These are phyloP conservation scores for Farysia itapuensis DNA, from an alignment of 1,284 basidiomycete genomes.

Conservation along the genomic window DNA sequence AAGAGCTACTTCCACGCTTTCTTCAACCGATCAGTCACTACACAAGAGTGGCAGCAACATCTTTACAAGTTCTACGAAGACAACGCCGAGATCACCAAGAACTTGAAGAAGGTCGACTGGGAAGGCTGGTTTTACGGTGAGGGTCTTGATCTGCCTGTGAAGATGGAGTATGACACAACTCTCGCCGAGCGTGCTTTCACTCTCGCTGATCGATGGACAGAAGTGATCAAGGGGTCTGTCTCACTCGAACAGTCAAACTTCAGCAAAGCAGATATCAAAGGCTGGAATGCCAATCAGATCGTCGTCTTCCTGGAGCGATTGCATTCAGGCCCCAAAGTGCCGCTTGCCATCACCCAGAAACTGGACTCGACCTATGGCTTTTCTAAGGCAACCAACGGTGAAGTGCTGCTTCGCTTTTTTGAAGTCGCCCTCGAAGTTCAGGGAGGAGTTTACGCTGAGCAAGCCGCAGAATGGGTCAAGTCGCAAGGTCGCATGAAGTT, in stretches of 20 bases:
- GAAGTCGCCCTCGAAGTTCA: conserved; percentile 62
- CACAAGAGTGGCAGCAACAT: conserved; percentile 82
- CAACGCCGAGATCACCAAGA: conserved; percentile 60
- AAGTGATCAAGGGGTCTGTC: conserved; percentile 23
- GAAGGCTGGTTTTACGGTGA: conserved; percentile 85
- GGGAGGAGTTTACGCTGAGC: conserved; percentile 61
- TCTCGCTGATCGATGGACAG: conserved; percentile 77
- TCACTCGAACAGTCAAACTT: conserved; percentile 29
- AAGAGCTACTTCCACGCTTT: conserved; percentile 70
- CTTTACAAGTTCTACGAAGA: conserved; percentile 75
- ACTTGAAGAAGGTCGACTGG: conserved; percentile 70
- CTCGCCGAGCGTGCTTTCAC: conserved; percentile 69
- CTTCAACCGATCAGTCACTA: conserved; percentile 78
- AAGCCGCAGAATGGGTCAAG: conserved; percentile 64
- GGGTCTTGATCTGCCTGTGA: conserved; percentile 73
- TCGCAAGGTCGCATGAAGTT: conserved; percentile 63
- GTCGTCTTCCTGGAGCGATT: conserved; percentile 64
- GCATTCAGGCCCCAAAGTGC: conserved; percentile 57
- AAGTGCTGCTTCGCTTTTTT: conserved; percentile 64
- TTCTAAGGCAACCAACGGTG: conserved; percentile 61
- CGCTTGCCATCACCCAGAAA: conserved; percentile 51
- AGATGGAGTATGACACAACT: conserved; percentile 79
- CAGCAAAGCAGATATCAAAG: conserved; percentile 38
- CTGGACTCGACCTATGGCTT: conserved; percentile 63
- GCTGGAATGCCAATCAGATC: conserved; percentile 56